phyloP scores from a whole-genome alignment of 129 eudicot species.

The Cynara cardunculus region DNA sequence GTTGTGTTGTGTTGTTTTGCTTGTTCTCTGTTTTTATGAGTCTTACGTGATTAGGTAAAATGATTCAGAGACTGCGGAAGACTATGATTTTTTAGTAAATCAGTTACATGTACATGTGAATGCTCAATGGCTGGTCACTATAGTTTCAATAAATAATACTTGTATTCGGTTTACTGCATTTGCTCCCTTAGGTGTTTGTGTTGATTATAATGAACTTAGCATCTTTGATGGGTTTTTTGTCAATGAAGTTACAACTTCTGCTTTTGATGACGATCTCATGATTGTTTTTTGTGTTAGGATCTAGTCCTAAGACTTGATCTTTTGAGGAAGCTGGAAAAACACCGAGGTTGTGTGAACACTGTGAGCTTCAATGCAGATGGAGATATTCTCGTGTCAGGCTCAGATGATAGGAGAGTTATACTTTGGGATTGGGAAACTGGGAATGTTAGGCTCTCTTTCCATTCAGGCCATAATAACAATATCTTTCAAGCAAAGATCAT shows the following conservation, averaged over 20 bases:
- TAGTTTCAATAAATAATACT: neutral
- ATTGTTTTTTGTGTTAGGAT: constrained; percentile 42
- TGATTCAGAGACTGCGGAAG: neutral
- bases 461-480: constrained; percentile 75
- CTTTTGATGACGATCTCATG: neutral
- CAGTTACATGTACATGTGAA: neutral
- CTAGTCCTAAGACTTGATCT: constrained; percentile 72
- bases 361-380: constrained; percentile 72
- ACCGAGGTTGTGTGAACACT: constrained; percentile 89
- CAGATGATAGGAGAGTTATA: constrained; percentile 81
- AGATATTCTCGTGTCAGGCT: constrained; percentile 74
- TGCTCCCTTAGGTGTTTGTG: neutral
- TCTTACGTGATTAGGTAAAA: neutral
- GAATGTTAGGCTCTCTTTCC: constrained; percentile 51
- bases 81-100: neutral
- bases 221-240: neutral
- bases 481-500: constrained; percentile 85
- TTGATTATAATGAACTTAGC: neutral
- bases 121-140: neutral
- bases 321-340: constrained; percentile 61
- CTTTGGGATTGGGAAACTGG: constrained; percentile 96
- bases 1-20: neutral
- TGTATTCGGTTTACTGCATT: too few relatives aligned
- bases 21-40: neutral
- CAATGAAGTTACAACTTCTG: neutral